These are phyloP conservation scores for Mycosphaerella sp. DNA, from an alignment of 2,329 filamentous ascomycete species.

Conservation along the genomic window DNA sequence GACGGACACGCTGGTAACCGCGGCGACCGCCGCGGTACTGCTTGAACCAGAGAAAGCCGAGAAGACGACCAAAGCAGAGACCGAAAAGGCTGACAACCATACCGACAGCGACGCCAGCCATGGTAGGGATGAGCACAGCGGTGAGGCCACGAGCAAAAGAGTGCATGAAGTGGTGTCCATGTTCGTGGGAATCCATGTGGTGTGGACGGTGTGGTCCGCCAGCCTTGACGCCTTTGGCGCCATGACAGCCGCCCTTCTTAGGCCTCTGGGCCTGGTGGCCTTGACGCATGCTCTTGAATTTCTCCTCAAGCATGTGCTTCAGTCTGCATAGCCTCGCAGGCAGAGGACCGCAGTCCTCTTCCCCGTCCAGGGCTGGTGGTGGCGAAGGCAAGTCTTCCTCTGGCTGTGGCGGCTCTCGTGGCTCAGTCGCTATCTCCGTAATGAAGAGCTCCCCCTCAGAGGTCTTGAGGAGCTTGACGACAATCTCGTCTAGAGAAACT, in stretches of 20 bases:
- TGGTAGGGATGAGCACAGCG: conserved; percentile 60
- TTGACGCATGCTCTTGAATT: conserved; percentile 41
- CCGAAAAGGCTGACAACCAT: conserved; percentile 61
- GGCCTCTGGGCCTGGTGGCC: neutral
- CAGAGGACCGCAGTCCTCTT: conserved; percentile 30
- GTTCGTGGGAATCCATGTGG: conserved; percentile 22
- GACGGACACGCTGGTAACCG: conserved; percentile 30
- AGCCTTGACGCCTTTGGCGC: conserved; percentile 22
- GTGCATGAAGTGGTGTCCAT: conserved; percentile 40
- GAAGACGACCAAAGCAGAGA: conserved; percentile 58
- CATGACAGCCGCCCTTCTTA: conserved; percentile 27
- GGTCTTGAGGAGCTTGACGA: conserved; percentile 58
- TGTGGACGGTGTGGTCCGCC: conserved; percentile 23
- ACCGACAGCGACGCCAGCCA: conserved; percentile 63
- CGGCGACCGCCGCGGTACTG: conserved; percentile 45
- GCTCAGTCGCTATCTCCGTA: conserved; percentile 26
- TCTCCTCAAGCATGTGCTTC: conserved; percentile 47
- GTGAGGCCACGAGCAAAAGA: conserved; percentile 49
- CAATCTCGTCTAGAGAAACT: conserved; percentile 51
- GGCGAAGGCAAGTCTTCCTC: conserved; percentile 13
- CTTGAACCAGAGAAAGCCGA: conserved; percentile 54
- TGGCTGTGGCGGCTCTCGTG: neutral
- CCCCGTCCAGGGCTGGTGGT: conserved; percentile 7
- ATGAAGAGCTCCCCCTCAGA: conserved; percentile 52
- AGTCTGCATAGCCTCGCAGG: conserved; percentile 51